Evolutionary conservation across 345 rosid genomes (phyloP), one percentile per base, ranked within the genome.

Genomic region (Salix dunnii): DNA sequence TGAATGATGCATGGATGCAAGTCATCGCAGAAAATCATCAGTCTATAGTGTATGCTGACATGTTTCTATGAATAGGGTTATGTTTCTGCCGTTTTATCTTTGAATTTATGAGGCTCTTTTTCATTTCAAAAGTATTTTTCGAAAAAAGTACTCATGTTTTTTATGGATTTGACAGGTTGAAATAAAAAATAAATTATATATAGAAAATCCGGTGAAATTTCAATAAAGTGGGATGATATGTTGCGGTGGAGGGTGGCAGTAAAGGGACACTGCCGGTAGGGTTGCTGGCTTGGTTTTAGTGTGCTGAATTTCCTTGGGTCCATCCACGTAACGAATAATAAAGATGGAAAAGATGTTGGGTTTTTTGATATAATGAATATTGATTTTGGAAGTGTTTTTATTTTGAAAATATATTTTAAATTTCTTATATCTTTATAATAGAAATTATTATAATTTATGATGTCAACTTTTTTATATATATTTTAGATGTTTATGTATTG

Each of bases 121-220:
- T 35, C 36, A 35, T 5, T 35, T 35, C 36, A 35, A 35, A 35
- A 35, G 36, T 35, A 35, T 35, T 4, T n/a, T n/a, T n/a, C n/a
- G n/a, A n/a, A n/a, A n/a, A n/a, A n/a, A n/a, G n/a, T 35, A 35
- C 36, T 4, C 1, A 5, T 35, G 7, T 35, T 0, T 35, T 5
- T 35, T 35, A 35, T 35, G 7, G 36, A 35, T 35, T 35, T 35
- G 36, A 35, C 36, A 35, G 5, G 36, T 35, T 35, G 36, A 35
- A 5, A 35, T 35, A 5, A 35, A 5, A 5, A 5, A 5, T 5
- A 35, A 35, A 5, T 0, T 5, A 5, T 35, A 35, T 4, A 35
- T 35, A 35, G 36, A 35, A 35, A 35, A 35, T 53, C 49, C 42
- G 74, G 48, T 77, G 78, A 74, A 51, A 76, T 79, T 28, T 74